phyloP scores from a whole-genome alignment of 495 filamentous ascomycete species.

The Penicillium lividum region DNA sequence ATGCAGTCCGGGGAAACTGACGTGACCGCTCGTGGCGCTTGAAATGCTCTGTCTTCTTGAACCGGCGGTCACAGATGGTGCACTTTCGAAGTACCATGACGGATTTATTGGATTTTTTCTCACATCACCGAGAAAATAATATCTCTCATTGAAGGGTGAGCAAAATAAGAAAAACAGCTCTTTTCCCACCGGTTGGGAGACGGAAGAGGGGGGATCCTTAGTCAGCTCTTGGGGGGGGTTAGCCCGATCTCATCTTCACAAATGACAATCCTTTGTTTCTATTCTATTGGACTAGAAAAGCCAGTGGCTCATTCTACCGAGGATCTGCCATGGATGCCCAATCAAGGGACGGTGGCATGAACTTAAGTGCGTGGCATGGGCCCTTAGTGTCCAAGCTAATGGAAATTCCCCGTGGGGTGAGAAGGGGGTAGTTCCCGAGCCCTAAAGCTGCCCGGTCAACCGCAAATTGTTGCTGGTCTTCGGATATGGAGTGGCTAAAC shows the following conservation, averaged over 20 bases:
- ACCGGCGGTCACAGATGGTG: conserved; percentile 51
- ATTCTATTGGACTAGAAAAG: neutral
- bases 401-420: neutral
- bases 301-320: conserved; percentile 13
- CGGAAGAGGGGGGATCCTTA: conserved; percentile 4
- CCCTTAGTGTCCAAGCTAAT: neutral
- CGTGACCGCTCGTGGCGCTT: conserved; percentile 57
- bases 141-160: neutral
- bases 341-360: neutral
- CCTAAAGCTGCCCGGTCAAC: neutral
- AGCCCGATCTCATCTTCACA: neutral
- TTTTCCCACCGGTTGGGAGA: neutral
- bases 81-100: conserved; percentile 54
- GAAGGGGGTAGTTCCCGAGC: neutral
- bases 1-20: conserved; percentile 30
- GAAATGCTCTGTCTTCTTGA: conserved; percentile 57
- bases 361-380: neutral
- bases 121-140: neutral
- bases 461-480: neutral
- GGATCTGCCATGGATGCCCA: conserved; percentile 11
- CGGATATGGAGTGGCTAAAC: neutral
- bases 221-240: neutral
- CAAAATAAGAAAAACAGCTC: neutral
- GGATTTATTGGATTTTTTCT: neutral
- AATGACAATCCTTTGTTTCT: neutral